These are phyloP conservation scores for Bonia amplexicaulis DNA, from an alignment of 176 grass and related monocot genomes.

Conservation along the genomic window DNA sequence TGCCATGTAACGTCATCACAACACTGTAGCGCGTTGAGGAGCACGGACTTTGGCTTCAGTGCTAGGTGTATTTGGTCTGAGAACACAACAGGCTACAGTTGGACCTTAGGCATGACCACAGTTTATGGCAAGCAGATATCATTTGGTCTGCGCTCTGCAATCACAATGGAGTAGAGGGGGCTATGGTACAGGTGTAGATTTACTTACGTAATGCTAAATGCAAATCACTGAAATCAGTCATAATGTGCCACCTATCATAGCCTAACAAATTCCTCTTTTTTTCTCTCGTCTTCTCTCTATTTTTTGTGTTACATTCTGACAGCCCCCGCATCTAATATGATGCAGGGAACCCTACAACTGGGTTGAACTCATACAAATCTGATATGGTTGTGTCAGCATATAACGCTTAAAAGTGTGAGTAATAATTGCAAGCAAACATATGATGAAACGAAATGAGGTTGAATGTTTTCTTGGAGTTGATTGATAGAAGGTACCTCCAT, in stretches of 20 bases:
- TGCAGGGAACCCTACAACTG: background rate
- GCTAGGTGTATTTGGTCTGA: slow-evolving; percentile 8
- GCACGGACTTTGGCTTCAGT: background rate
- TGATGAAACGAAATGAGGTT: background rate
- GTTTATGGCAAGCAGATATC: background rate
- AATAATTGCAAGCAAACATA: background rate
- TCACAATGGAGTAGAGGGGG: background rate
- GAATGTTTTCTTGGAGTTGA: background rate
- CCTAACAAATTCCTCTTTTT: background rate
- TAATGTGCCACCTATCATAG: background rate
- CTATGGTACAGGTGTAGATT: background rate
- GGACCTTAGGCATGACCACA: background rate
- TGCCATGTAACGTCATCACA: background rate
- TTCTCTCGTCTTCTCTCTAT: background rate
- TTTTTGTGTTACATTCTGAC: background rate
- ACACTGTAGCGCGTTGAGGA: background rate
- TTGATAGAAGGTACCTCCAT: slow-evolving; percentile 61
- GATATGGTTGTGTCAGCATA: background rate
- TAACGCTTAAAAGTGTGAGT: background rate
- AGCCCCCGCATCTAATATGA: background rate
- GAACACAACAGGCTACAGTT: background rate
- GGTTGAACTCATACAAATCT: background rate
- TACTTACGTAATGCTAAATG: background rate
- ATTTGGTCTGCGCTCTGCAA: background rate
- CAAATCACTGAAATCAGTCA: background rate